Percentiles rank a stretch among this genome's conserved stretches.
Conservation (phyloP, 768 basidiomycete species). For the Auriscalpium vulgare region DNA sequence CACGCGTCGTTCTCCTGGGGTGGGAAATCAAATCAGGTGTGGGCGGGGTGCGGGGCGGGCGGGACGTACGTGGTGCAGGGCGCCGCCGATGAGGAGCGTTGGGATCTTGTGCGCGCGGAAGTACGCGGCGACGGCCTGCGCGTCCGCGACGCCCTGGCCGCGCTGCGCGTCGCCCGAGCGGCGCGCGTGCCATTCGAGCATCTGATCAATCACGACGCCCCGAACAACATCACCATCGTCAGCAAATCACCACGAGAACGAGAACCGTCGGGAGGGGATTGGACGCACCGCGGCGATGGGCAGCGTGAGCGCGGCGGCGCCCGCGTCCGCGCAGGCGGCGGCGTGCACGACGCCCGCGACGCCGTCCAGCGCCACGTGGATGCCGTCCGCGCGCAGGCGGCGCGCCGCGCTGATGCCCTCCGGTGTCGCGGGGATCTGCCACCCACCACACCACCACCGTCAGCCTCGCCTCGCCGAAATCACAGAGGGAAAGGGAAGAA, state of each 20-base stretch:
- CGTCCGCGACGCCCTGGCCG: background rate
- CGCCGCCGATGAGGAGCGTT: slow-evolving; percentile 2
- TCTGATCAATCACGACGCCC: background rate
- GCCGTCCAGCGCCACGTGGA: slow-evolving; percentile 42
- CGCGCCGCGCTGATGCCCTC: slow-evolving; percentile 42
- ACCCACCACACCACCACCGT: background rate
- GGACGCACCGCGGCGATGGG: slow-evolving; percentile 40
- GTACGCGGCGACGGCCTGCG: slow-evolving; percentile 13
- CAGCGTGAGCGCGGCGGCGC: slow-evolving; percentile 40
- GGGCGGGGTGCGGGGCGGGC: no score
- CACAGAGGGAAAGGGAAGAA: no score
- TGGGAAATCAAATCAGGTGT: no score
- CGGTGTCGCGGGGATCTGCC: slow-evolving; percentile 51
- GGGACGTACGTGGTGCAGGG: slow-evolving; percentile 9
- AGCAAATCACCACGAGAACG: background rate
- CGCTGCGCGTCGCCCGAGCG: background rate
- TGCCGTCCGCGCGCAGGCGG: slow-evolving; percentile 30
- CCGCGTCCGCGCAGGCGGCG: slow-evolving; percentile 45
- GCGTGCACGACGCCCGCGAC: slow-evolving; percentile 52
- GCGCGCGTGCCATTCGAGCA: slow-evolving; percentile 5
- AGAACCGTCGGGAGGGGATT: background rate
- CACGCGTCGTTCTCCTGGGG: slow-evolving; percentile 15
- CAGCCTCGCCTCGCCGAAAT: no score
- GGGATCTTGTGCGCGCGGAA: slow-evolving; percentile 4
- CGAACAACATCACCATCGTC: no score